Evolutionary conservation across 805 yeast genomes (phyloP).

Genomic region (Metschnikowia henanensis): DNA sequence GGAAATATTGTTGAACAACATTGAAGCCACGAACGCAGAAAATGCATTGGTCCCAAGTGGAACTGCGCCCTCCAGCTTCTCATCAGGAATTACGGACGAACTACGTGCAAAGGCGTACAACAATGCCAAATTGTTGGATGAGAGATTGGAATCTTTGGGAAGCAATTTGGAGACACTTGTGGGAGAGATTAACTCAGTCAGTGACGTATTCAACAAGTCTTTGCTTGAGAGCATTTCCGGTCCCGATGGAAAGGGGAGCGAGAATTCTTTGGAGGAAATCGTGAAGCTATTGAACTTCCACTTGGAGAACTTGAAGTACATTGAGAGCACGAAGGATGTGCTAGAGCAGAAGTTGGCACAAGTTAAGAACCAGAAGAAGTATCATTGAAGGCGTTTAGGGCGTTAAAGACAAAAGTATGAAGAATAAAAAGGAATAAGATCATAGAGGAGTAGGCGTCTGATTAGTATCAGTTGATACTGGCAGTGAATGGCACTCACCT

Average conservation of each 20-base stretch:
- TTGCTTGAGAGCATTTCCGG: slow-evolving; percentile 35
- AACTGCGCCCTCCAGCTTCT: slow-evolving; percentile 7
- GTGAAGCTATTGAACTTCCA: slow-evolving; percentile 84
- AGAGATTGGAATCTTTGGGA: slow-evolving; percentile 75
- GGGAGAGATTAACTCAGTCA: slow-evolving; percentile 78
- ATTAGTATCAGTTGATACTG: too few relatives aligned
- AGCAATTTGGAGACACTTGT: slow-evolving; percentile 73
- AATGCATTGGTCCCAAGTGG: slow-evolving; percentile 11
- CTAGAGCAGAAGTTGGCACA: slow-evolving; percentile 63
- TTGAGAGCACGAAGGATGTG: slow-evolving; percentile 69
- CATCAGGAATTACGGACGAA: slow-evolving; percentile 65
- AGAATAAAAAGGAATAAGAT: background rate
- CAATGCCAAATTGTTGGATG: slow-evolving; percentile 83
- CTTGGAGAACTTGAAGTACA: slow-evolving; percentile 83
- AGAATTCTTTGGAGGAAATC: slow-evolving; percentile 59
- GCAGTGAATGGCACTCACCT: too few relatives aligned
- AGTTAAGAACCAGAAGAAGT: slow-evolving; percentile 12
- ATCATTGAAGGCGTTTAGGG: slow-evolving; percentile 2
- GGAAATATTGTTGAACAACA: slow-evolving; percentile 45
- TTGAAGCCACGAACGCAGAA: slow-evolving; percentile 28
- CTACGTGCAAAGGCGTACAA: slow-evolving; percentile 88
- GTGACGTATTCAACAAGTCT: slow-evolving; percentile 71
- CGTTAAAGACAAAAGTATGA: background rate
- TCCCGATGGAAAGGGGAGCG: slow-evolving; percentile 25
- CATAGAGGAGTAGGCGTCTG: background rate